Conservation (phyloP, 2,329 filamentous ascomycete species). For the Dothistroma pini region DNA sequence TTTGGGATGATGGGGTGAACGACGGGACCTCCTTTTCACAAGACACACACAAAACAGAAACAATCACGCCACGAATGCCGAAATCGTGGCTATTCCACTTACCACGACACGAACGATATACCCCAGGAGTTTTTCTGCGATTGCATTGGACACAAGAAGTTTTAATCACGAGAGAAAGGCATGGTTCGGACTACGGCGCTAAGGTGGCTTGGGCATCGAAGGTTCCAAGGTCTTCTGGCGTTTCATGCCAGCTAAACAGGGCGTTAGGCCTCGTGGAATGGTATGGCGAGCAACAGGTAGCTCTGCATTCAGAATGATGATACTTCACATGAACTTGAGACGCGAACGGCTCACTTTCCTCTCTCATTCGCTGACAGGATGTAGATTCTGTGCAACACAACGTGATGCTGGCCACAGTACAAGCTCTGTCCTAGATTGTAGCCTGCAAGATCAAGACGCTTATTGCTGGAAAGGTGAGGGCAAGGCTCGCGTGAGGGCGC, state of each 20-base stretch:
- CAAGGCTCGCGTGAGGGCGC: neutral
- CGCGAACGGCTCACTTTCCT: neutral
- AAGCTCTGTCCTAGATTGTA: neutral
- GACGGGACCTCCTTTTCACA: neutral
- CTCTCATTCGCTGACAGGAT: neutral
- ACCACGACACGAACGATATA: neutral
- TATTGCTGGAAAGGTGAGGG: neutral
- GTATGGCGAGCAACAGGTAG: neutral
- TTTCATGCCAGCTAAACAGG: neutral
- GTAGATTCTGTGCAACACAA: neutral
- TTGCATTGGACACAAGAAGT: neutral
- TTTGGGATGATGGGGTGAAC: conserved; percentile 11
- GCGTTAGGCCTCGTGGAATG: neutral
- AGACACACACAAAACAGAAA: neutral
- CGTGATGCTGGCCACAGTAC: neutral
- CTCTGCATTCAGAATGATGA: neutral
- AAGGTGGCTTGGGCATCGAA: neutral
- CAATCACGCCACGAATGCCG: neutral
- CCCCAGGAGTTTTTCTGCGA: conserved; percentile 1
- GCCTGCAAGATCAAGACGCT: neutral
- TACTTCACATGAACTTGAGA: neutral
- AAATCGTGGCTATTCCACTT: neutral
- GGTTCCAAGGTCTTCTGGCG: neutral
- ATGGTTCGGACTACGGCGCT: neutral
- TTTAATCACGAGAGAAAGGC: neutral